Evolutionary conservation across 345 rosid species (phyloP).

Genomic region (Rhodamnia argentea): DNA sequence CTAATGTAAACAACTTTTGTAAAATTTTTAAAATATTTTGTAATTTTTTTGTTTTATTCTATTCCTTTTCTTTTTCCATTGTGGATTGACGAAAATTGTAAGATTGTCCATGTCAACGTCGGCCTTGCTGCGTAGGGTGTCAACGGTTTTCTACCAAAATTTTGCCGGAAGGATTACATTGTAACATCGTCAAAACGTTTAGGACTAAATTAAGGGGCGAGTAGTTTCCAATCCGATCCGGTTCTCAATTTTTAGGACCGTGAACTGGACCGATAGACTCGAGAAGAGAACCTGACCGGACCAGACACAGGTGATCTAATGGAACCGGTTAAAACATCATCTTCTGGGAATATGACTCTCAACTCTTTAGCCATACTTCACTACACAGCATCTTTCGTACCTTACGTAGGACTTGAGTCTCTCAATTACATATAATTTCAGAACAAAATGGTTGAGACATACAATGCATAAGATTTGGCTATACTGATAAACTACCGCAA

Average conservation of each 20-base stretch:
- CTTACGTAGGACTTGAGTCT: background rate
- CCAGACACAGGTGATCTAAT: no score
- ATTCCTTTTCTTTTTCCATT: background rate
- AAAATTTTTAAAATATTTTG: background rate
- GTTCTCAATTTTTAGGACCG: no score
- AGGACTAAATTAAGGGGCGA: no score
- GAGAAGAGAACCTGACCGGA: no score
- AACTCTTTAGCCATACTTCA: background rate
- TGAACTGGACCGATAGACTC: no score
- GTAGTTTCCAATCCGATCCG: no score
- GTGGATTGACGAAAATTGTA: background rate
- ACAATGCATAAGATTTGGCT: background rate
- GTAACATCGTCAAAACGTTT: background rate
- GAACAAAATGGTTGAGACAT: background rate
- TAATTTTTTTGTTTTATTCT: background rate
- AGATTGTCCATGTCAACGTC: accelerated
- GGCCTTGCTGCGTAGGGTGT: accelerated
- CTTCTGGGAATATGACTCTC: background rate
- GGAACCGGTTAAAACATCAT: background rate
- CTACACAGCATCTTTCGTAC: background rate
- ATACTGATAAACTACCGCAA: background rate
- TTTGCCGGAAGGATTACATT: accelerated
- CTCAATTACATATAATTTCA: background rate
- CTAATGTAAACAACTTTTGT: accelerated
- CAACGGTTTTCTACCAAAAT: background rate